phyloP scores from a whole-genome alignment of 1,284 basidiomycete genomes.

The Pseudozyma pruni region DNA sequence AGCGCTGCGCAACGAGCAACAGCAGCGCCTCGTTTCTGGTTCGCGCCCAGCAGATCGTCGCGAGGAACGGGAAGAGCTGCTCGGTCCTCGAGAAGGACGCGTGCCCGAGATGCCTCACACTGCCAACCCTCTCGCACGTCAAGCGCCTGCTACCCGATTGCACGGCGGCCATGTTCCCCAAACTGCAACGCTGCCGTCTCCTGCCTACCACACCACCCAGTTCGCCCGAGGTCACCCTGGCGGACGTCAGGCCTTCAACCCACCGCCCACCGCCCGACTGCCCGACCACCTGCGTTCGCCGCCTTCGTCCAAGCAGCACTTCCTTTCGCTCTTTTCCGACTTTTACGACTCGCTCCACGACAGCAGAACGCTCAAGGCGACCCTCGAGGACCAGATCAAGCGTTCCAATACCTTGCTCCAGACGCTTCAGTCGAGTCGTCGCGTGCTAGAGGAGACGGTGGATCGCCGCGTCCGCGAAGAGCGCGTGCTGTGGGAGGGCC shows the following conservation, averaged over 20 bases:
- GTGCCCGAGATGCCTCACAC: slow-evolving; percentile 45
- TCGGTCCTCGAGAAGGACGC: slow-evolving; percentile 33
- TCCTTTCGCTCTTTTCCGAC: slow-evolving; percentile 63
- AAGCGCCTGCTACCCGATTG: slow-evolving; percentile 27
- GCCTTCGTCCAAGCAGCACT: slow-evolving; percentile 57
- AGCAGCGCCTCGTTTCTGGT: slow-evolving; percentile 36
- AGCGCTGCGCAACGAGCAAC: slow-evolving; percentile 21
- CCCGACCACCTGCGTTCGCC: slow-evolving; percentile 58
- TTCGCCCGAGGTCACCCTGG: slow-evolving; percentile 35
- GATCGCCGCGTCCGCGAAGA: slow-evolving; percentile 60
- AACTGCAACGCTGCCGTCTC: slow-evolving; percentile 59
- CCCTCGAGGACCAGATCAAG: slow-evolving; percentile 65
- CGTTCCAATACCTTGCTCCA: slow-evolving; percentile 64
- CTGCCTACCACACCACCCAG: slow-evolving; percentile 62
- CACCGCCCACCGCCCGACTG: slow-evolving; percentile 33
- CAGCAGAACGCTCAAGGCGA: slow-evolving; percentile 64
- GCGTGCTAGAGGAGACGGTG: slow-evolving; percentile 62
- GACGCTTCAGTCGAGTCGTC: slow-evolving; percentile 61
- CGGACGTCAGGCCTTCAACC: slow-evolving; percentile 30
- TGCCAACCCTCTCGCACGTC: slow-evolving; percentile 38
- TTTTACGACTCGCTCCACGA: slow-evolving; percentile 65
- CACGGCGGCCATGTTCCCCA: slow-evolving; percentile 53
- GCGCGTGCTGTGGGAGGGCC: slow-evolving; percentile 53
- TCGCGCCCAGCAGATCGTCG: slow-evolving; percentile 21
- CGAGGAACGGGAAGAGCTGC: slow-evolving; percentile 34